A percentile compares a stretch with the other conserved stretches of the same genome.
Evolutionary conservation across 2,329 filamentous ascomycete genomes (phyloP).

Genomic region (Periglandula ipomoeae): DNA sequence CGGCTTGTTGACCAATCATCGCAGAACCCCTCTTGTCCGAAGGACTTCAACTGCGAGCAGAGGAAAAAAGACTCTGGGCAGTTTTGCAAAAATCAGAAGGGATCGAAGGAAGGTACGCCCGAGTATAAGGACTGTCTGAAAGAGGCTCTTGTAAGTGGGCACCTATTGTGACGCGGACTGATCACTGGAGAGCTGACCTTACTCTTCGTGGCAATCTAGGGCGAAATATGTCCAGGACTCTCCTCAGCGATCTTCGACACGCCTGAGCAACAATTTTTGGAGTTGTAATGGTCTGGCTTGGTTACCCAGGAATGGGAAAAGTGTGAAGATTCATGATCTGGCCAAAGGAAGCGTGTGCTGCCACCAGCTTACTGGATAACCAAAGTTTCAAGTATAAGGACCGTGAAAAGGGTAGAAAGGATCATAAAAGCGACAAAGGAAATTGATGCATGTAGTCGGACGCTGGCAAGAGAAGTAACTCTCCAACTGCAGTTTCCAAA

Average conservation of each 20-base stretch:
- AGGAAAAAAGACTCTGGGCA: not conserved
- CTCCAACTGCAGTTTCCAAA: too few species aligned
- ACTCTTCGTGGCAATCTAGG: not conserved
- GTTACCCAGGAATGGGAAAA: not conserved
- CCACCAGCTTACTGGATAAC: too few species aligned
- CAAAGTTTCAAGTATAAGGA: too few species aligned
- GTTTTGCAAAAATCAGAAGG: not conserved
- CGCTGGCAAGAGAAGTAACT: too few species aligned
- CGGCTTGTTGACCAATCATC: not conserved
- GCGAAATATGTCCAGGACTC: not conserved
- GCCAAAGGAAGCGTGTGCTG: too few species aligned
- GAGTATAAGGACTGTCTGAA: not conserved
- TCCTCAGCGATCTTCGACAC: not conserved
- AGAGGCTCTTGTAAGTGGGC: not conserved
- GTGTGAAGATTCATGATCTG: not conserved
- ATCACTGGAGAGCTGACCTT: not conserved
- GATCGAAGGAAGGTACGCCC: not conserved
- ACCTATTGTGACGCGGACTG: not conserved
- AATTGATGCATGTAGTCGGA: too few species aligned
- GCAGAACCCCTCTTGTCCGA: conserved; percentile 4
- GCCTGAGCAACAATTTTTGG: not conserved
- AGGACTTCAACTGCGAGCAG: conserved; percentile 2
- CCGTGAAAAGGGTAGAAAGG: too few species aligned
- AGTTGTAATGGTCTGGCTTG: not conserved
- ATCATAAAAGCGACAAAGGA: too few species aligned